Base-by-base conservation (phyloP, 768 basidiomycete genomes). In the Asterophora lycoperdoides region DNA sequence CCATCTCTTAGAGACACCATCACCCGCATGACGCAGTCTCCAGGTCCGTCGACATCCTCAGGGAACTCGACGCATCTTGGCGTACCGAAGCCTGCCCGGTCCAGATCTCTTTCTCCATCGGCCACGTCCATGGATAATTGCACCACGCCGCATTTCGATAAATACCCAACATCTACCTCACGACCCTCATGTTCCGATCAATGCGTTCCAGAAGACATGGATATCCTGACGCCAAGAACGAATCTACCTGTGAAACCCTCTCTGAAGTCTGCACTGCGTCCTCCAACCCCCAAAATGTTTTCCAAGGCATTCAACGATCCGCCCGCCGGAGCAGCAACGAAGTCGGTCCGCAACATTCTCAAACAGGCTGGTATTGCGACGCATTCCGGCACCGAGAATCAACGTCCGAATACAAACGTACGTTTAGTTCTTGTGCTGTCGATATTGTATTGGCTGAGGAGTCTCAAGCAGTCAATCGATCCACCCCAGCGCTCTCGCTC, bases 1-100 rank as follows among this genome's bases (percentile, higher is more conserved):
- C 86, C 86, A 8, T 83, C 84, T 14, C 68, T 89, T 30, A 73
- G 79, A 35, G 86, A 88, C 48, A 89, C 86, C 0, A 75, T 89
- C 32, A 77, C 83, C 56, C 77, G 79, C 39, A 89, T 89, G 86
- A 89, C 86, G 2, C 69, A 75, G 44, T 68, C 74, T 11, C 77
- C 79, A 51, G 50, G 54, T 9, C 28, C 56, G 8, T 41, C 49
- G 13, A 30, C 48, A 41, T 23, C 29, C 28, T 15, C 23, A 29
- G 48, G 9, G 40, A 44, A 39, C 32, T 26, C 36, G 47, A 46
- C 45, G 29, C 49, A 48, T 36, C 48, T 57, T 20, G 50, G 38
- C 5, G 42, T 49, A 38, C 49, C 49, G 28, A 49, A 42, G 19
- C 43, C 32, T 3, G 41, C 29, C 8, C 46, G 52, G 20, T 44